A percentile compares a stretch with the other conserved stretches of the same genome.
phyloP scores from a whole-genome alignment of 768 basidiomycete genomes.

The Coprinopsis marcescibilis region DNA sequence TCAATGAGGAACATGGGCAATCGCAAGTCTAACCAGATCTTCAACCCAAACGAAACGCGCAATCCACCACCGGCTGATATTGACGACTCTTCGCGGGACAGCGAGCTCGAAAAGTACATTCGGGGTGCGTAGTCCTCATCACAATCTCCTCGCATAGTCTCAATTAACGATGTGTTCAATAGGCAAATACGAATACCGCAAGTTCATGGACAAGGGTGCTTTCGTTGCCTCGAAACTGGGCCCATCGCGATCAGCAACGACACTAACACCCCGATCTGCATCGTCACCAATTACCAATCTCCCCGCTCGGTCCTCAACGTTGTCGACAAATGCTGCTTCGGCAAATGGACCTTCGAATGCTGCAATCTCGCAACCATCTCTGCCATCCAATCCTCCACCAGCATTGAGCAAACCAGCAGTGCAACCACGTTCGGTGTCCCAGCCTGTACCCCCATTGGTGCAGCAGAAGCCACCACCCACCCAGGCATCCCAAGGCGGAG shows the following conservation, averaged over 20 bases:
- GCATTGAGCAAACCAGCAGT: constrained; percentile 6
- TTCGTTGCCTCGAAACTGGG: constrained; percentile 42
- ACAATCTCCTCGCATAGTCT: background rate
- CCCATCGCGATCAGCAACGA: constrained; percentile 35
- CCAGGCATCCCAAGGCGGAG: constrained; percentile 24
- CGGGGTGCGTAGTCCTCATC: constrained; percentile 50
- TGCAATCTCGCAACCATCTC: constrained; percentile 11
- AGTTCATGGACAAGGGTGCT: constrained; percentile 49
- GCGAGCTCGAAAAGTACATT: constrained; percentile 88
- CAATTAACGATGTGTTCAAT: constrained; percentile 7
- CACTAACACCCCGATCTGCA: constrained; percentile 20
- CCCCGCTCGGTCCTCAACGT: constrained; percentile 9
- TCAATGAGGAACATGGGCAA: constrained; percentile 81
- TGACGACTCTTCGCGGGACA: constrained; percentile 75
- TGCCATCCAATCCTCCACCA: constrained; percentile 15
- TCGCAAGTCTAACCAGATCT: constrained; percentile 66
- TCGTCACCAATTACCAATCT: constrained; percentile 12
- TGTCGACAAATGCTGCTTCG: constrained; percentile 14
- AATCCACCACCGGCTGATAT: constrained; percentile 80
- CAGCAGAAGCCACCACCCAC: constrained; percentile 15
- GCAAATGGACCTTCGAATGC: constrained; percentile 9
- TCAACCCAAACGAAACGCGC: constrained; percentile 78
- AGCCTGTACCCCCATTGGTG: constrained; percentile 16
- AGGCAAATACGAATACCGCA: constrained; percentile 80
- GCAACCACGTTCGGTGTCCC: constrained; percentile 21